These are phyloP conservation scores for Tricharina praecox DNA, from an alignment of 495 filamentous ascomycete genomes.

Conservation along the genomic window DNA sequence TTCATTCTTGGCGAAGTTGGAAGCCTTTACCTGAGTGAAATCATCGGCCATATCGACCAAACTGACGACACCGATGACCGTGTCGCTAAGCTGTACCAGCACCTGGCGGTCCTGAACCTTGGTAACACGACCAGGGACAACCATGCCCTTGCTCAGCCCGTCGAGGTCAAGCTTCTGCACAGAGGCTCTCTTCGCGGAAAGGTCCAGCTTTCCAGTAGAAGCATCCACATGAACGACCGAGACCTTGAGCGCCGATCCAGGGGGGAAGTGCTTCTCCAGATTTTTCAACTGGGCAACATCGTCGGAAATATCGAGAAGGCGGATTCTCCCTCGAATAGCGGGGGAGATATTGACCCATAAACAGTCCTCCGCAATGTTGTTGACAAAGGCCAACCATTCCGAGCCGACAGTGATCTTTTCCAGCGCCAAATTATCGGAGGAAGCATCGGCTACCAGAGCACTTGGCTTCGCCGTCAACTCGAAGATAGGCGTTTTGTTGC, in stretches of 20 bases:
- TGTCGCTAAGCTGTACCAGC: constrained; percentile 68
- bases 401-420: constrained; percentile 58
- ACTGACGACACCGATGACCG: constrained; percentile 53
- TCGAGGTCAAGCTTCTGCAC: constrained; percentile 43
- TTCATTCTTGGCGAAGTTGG: constrained; percentile 58
- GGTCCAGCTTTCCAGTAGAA: constrained; percentile 59
- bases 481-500: constrained; percentile 57
- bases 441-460: constrained; percentile 30
- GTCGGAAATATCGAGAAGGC: constrained; percentile 65
- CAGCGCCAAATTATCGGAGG: constrained; percentile 41
- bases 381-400: constrained; percentile 64
- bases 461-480: constrained; percentile 76
- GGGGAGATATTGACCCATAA: constrained; percentile 84
- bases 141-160: constrained; percentile 55
- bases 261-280: constrained; percentile 65
- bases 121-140: constrained; percentile 65
- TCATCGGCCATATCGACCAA: constrained; percentile 72
- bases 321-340: constrained; percentile 72
- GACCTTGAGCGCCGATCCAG: constrained; percentile 68
- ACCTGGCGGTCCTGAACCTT: constrained; percentile 70
- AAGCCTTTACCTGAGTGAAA: constrained; percentile 47
- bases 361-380: constrained; percentile 59
- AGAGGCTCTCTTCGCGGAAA: constrained; percentile 49
- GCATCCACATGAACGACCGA: constrained; percentile 59
- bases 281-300: constrained; percentile 60